phyloP scores from a whole-genome alignment of 306 rosid species.

The Leucaena leucocephala region DNA sequence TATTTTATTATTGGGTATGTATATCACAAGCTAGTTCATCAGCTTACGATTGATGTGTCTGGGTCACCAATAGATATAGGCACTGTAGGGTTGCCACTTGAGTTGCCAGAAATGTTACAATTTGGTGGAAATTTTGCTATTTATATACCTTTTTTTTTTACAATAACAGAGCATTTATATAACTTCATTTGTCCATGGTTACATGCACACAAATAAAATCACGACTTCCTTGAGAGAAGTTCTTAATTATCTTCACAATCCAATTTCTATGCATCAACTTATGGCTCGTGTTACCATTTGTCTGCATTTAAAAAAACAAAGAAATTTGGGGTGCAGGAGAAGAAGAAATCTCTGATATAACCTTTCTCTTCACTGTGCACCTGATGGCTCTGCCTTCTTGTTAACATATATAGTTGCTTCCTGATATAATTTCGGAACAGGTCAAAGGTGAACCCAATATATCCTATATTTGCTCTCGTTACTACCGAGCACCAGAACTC shows the following conservation, averaged over 20 bases:
- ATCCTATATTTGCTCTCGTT: slow-evolving; percentile 75
- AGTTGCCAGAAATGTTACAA: neutral
- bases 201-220: neutral
- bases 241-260: neutral
- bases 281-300: neutral
- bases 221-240: slow-evolving; percentile 2
- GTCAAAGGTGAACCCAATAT: slow-evolving; percentile 78
- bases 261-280: neutral
- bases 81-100: neutral
- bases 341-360: neutral
- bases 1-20: neutral
- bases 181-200: neutral
- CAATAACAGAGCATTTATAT: neutral
- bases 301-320: neutral
- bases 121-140: neutral
- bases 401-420: neutral
- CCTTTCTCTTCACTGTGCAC: neutral
- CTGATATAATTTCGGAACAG: slow-evolving; percentile 35
- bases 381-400: neutral
- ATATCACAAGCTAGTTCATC: neutral
- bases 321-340: neutral
- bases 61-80: neutral
- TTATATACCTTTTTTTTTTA: neutral
- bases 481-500: slow-evolving; percentile 79
- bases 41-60: neutral